Percentiles rank a stretch among this genome's conserved stretches.
Conservation (phyloP, 2,329 filamentous ascomycete species). For the Penicillium sp. region DNA sequence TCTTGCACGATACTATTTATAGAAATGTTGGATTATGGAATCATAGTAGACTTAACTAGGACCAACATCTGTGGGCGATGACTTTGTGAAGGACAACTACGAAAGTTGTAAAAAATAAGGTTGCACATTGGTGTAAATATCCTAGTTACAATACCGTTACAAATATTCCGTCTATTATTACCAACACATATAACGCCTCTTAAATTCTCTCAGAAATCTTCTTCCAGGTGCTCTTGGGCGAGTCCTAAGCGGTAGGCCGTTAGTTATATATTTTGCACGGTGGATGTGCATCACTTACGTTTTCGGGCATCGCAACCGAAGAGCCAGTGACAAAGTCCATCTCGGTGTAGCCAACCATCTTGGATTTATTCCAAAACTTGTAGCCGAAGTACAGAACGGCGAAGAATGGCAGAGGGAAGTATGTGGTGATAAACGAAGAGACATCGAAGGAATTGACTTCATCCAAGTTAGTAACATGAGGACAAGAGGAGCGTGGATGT, state of each 20-base stretch:
- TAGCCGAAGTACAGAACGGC: conserved; percentile 21
- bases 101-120: too few species aligned
- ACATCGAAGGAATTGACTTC: conserved; percentile 18
- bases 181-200: neutral
- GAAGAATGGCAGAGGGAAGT: conserved; percentile 23
- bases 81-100: too few species aligned
- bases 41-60: too few species aligned
- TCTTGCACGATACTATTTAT: too few species aligned
- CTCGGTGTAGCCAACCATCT: conserved; percentile 18
- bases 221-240: conserved; percentile 4
- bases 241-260: neutral
- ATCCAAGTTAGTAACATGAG: neutral
- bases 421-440: conserved; percentile 24
- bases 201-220: conserved; percentile 11
- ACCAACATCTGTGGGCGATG: too few species aligned
- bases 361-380: conserved; percentile 21
- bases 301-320: conserved; percentile 18
- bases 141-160: too few species aligned
- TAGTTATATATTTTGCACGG: neutral
- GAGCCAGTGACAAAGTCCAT: conserved; percentile 24
- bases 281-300: conserved; percentile 12
- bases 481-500: neutral
- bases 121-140: too few species aligned
- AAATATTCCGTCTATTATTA: too few species aligned
- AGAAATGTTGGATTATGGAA: too few species aligned